Base-by-base conservation (phyloP, 768 basidiomycete genomes). In the Tylopilus rubrobrunneus region DNA sequence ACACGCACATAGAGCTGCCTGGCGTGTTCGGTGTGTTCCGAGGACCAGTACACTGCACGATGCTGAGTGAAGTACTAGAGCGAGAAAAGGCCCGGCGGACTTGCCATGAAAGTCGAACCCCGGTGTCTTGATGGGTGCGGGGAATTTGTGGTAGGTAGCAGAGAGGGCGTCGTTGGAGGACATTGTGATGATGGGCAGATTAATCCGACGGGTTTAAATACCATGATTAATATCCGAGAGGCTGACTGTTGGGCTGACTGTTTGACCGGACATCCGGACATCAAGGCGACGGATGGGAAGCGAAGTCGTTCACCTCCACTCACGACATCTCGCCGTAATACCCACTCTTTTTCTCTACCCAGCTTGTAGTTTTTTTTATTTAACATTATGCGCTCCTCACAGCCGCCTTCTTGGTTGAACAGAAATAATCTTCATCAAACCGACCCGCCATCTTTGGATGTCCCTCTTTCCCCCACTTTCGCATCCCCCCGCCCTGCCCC, bases 71-170 rank as follows among this genome's bases (percentile, higher is more conserved):
- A 0, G 6, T 1, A 19, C 19, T 19, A 0, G 0, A 5, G 15
- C 27, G n/a, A 11, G 9, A 5, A 28, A 33, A 28, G 46, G 3
- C 15, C 2, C 0, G 29, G 19, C 7, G 31, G 34, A 45, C 83
- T 69, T 53, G 84, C 86, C 77, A 62, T 89, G 87, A 61, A 89
- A 88, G 67, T 89, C 86, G 57, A 88, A 87, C 1, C 82, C 85
- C 45, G 84, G 79, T 46, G 76, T 53, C 44, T 71, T 68, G 51
- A 87, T 82, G 7, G 83, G 85, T 9, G 74, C 53, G 0, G 81
- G 82, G 56, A 86, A 85, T 9, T 69, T 56, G 10, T 78, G 70
- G 57, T 87, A 87, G 1, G 78, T 75, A 1, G 71, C 23, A 1
- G 86, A 86, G 56, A 65, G 72, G 23, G 70, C 69, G 34, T n/a